Evolutionary conservation across 2,329 filamentous ascomycete genomes (phyloP), one percentile per base, ranked within the genome.

Genomic region (Trichoderma gracile): DNA sequence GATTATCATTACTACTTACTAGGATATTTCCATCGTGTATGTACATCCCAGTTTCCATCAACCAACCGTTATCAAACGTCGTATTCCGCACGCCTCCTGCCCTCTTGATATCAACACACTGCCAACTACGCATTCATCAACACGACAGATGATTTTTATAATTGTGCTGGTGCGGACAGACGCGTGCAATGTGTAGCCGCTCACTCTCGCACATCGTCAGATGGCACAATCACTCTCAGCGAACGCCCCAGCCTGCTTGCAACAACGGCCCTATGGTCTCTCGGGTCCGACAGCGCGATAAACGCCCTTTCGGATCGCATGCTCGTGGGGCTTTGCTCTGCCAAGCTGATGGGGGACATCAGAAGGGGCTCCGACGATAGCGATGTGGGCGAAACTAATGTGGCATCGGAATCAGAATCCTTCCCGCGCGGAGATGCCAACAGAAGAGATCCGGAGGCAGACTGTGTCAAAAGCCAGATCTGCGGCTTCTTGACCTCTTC

Each of bases 381-480:
- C 23, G 33, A 46, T 12, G 49, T 65, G 43, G 63, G 42, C 12
- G 59, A 60, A 8, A 65, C 15, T n/a, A 65, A 5, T 12, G 56
- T 55, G n/a, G 47, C 52, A 14, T 55, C 56, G 7, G 63, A 65
- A 21, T 50, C 46, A 7, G 63, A 61, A 21, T 50, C 40, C 8
- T 56, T 59, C 30, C 45, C 60, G 23, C 30, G 45, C 2, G 63
- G 56, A 21, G 50, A 60, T 8, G 56, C 54, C 10, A 65, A 15
- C 6, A 61, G 43, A 56, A 65, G 42, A 1, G 64, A 63, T 12
- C 50, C 64, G 0, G 58, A 56, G 8, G 42, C 50, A 7, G 64
- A 57, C 7, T 65, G 58, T 42, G 66, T 66, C 42, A 63, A 15
- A 6, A 65, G 62, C 67, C 67, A 68, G 9, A 62, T 49, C 10